Evolutionary conservation across 371 early-diverging fungal genomes (phyloP), one percentile per base, ranked within the genome.

Genomic region (Rhizopus arrhizus): DNA sequence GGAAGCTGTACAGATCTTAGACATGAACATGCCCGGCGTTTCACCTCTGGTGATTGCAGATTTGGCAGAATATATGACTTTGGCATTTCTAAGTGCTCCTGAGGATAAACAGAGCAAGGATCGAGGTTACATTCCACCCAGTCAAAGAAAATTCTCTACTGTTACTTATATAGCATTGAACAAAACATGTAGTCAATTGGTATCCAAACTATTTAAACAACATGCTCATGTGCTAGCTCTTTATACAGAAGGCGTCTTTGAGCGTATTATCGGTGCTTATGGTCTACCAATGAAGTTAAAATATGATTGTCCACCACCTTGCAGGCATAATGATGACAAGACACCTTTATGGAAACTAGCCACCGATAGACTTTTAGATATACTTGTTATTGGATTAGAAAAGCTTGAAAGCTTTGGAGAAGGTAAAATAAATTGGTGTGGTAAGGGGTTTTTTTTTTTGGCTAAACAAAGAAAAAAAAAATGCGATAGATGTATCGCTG

Each of bases 341-440:
- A 85, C 86, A 5, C 91, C 92, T 2, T 67, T 93, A 5, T 93
- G 91, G 91, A 85, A 88, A 61, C 49, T 72, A 3, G 91, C 91
- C 7, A 89, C 89, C 0, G 83, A 68, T n/a, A 81, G 87, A 0
- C 74, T 84, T n/a, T 65, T 91, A 59, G 85, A 88, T 13, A 72
- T 89, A 9, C 67, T 90, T 22, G 74, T 80, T n/a, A 49, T 75
- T 40, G 91, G 91, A 0, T 71, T 92, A 35, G 68, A 78, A 5
- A 71, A 72, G 29, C 58, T 92, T 36, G 81, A 86, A 35, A 58
- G 53, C 11, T 80, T 89, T 59, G 85, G 82, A 34, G 66, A 78
- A 64, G 87, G 88, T 87, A 73, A 51, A 47, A 28, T 28, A 15
- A n/a, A 28, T 1, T 7, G 28, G 3, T 6, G 7, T 9, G 28